Conservation (phyloP, 805 yeast genomes). For the Saccharomycopsis synnaedendra region DNA sequence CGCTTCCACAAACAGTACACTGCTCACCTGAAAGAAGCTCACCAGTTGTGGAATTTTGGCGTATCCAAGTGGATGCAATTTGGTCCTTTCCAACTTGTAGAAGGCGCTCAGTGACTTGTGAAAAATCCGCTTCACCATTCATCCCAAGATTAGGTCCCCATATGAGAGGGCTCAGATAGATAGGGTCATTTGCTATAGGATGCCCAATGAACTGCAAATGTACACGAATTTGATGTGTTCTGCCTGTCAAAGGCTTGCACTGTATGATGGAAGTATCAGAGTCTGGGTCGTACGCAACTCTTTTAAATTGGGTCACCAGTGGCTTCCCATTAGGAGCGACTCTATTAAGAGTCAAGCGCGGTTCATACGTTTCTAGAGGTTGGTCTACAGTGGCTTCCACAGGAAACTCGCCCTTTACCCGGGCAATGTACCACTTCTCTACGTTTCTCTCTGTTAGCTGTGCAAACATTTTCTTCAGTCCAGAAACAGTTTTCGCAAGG, state of each 20-base stretch:
- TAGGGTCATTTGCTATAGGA: conserved; percentile 76
- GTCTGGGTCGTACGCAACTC: conserved; percentile 65
- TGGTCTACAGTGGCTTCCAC: conserved; percentile 39
- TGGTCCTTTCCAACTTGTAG: conserved; percentile 61
- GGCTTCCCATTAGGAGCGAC: conserved; percentile 36
- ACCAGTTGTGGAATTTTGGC: conserved; percentile 39
- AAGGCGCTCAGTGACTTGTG: conserved; percentile 35
- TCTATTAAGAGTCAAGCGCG: conserved; percentile 58
- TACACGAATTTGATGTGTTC: conserved; percentile 93
- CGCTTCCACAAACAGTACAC: conserved; percentile 56
- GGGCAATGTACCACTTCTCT: conserved; percentile 72
- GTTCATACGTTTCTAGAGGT: conserved; percentile 62
- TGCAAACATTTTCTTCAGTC: conserved; percentile 65
- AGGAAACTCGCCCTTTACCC: conserved; percentile 84
- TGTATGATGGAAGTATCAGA: conserved; percentile 50
- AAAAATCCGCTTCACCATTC: conserved; percentile 39
- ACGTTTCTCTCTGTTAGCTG: conserved; percentile 61
- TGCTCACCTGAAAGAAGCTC: conserved; percentile 47
- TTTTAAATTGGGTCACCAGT: conserved; percentile 64
- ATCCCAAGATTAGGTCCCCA: conserved; percentile 79
- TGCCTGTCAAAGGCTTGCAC: conserved; percentile 82
- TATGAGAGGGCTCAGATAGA: conserved; percentile 60
- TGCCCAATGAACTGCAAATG: conserved; percentile 80
- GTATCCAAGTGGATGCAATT: conserved; percentile 58
- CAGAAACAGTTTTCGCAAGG: conserved; percentile 68